Conservation (phyloP, 1,139 yeast genomes). For the Saccharomycopsis hybrid region DNA sequence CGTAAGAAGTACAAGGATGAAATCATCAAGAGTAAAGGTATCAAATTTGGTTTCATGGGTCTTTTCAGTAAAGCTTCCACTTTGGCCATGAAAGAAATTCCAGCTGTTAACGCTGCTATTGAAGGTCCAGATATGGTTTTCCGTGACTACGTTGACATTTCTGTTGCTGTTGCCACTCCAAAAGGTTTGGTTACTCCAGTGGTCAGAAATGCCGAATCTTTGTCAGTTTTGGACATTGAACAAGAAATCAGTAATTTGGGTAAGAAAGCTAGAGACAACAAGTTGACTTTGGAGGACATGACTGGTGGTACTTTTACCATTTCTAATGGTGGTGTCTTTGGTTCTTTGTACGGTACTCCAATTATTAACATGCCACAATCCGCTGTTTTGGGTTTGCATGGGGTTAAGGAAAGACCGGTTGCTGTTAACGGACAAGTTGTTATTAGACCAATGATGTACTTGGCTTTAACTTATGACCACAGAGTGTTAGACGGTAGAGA, state of each 20-base stretch:
- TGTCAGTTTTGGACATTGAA: conserved; percentile 85
- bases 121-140: conserved; percentile 92
- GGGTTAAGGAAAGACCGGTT: conserved; percentile 96
- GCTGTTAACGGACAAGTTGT: conserved; percentile 94
- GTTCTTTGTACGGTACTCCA: conserved; percentile 97
- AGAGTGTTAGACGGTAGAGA: conserved; percentile 98
- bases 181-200: conserved; percentile 99
- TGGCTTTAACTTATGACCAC: conserved; percentile 97
- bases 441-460: conserved; percentile 98
- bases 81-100: conserved; percentile 90
- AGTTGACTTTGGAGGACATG: conserved; percentile 96
- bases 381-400: conserved; percentile 96
- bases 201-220: conserved; percentile 93
- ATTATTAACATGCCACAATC: conserved; percentile 98
- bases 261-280: conserved; percentile 93
- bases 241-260: conserved; percentile 77
- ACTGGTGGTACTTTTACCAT: conserved; percentile 99
- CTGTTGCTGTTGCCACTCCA: conserved; percentile 98
- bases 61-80: conserved; percentile 92
- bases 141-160: conserved; percentile 94
- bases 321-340: conserved; percentile 98
- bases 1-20: conserved; percentile 97
- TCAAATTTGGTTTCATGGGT: conserved; percentile 98
- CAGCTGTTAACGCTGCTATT: conserved; percentile 93
- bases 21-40: conserved; percentile 86